These are phyloP conservation scores for Geotrichum siamense DNA, from an alignment of 1,139 yeast genomes.

Conservation along the genomic window DNA sequence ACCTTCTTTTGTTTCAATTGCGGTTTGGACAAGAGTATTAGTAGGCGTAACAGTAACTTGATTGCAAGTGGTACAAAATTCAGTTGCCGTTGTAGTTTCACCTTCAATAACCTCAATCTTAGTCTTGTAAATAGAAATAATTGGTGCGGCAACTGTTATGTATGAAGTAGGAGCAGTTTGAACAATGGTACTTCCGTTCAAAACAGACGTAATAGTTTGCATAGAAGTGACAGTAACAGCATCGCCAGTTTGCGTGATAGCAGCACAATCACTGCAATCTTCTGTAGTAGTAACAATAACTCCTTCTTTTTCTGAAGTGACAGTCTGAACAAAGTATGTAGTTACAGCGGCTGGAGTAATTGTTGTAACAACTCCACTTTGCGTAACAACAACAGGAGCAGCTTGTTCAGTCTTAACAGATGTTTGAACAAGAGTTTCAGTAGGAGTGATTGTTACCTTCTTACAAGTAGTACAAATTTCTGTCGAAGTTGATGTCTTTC, in stretches of 20 bases:
- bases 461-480: slow-evolving; percentile 7
- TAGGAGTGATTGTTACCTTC: slow-evolving; percentile 1
- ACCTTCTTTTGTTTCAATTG: neutral
- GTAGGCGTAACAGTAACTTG: slow-evolving; percentile 8
- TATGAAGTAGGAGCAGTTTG: neutral
- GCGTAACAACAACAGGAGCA: neutral
- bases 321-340: slow-evolving; percentile 11
- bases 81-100: slow-evolving; percentile 4
- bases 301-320: slow-evolving; percentile 8
- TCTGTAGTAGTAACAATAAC: slow-evolving; percentile 8
- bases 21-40: neutral
- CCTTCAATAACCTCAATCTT: neutral
- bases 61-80: slow-evolving; percentile 2
- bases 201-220: neutral
- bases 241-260: slow-evolving; percentile 2
- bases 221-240: neutral
- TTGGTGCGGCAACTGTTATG: neutral
- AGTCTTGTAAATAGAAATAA: neutral
- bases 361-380: neutral
- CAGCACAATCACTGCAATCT: slow-evolving; percentile 10
- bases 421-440: neutral
- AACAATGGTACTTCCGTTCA: neutral
- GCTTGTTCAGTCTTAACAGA: neutral
- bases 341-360: slow-evolving; percentile 6
- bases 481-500: slow-evolving; percentile 6